Evolutionary conservation across 1,284 basidiomycete genomes (phyloP).

Genomic region (Trametes versicolor): DNA sequence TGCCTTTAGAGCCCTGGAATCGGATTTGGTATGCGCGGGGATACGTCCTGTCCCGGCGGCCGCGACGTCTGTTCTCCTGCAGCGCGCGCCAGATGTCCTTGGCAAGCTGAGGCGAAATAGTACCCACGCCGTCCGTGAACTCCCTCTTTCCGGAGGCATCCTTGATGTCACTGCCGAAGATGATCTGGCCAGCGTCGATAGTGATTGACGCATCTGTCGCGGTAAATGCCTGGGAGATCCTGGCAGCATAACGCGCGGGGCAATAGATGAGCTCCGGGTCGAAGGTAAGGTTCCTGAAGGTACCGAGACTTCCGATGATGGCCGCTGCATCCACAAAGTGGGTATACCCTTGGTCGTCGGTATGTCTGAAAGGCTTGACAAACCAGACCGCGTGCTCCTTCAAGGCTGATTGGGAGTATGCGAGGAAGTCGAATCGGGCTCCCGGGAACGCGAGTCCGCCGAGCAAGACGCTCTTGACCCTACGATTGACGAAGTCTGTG

Average conservation of each 20-base stretch:
- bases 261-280: constrained; percentile 61
- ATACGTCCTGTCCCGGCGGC: constrained; percentile 46
- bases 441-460: constrained; percentile 60
- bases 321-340: constrained; percentile 50
- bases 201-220: constrained; percentile 69
- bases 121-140: constrained; percentile 79
- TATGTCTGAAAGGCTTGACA: constrained; percentile 55
- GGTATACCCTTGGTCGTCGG: constrained; percentile 36
- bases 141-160: constrained; percentile 44
- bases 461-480: constrained; percentile 54
- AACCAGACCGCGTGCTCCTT: constrained; percentile 69
- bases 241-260: constrained; percentile 76
- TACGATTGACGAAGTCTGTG: constrained; percentile 52
- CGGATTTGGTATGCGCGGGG: constrained; percentile 68
- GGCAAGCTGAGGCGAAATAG: constrained; percentile 67
- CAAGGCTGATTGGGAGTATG: constrained; percentile 64
- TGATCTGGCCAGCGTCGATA: constrained; percentile 63
- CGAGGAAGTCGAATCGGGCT: constrained; percentile 63
- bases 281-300: constrained; percentile 56
- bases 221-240: constrained; percentile 78
- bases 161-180: constrained; percentile 56
- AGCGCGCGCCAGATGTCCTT: constrained; percentile 58
- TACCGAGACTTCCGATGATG: constrained; percentile 65
- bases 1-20: constrained; percentile 72
- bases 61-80: constrained; percentile 50